Percentiles rank a stretch among this genome's conserved stretches.
phyloP scores from a whole-genome alignment of 2,329 filamentous ascomycete genomes.

The Exophiala sideris region DNA sequence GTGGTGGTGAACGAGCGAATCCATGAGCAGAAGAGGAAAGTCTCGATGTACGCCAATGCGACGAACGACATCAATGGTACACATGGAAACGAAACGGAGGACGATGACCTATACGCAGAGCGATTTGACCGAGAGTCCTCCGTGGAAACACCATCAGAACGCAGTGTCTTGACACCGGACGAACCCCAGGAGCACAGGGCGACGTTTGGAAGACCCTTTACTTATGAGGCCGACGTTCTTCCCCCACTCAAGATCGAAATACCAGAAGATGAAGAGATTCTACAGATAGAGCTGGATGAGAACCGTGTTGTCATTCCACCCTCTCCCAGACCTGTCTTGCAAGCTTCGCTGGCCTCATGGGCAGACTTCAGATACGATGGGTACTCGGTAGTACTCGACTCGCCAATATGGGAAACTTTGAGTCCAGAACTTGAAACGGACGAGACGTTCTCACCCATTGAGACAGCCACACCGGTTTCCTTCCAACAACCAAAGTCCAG shows the following conservation, averaged over 20 bases:
- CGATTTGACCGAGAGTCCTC: slow-evolving; percentile 20
- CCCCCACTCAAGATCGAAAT: slow-evolving; percentile 19
- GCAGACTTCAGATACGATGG: slow-evolving; percentile 25
- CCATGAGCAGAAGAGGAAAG: slow-evolving; percentile 16
- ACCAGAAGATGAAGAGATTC: slow-evolving; percentile 9
- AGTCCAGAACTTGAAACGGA: slow-evolving; percentile 18
- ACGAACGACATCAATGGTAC: slow-evolving; percentile 3
- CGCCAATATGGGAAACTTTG: slow-evolving; percentile 13
- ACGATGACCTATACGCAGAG: slow-evolving; percentile 3
- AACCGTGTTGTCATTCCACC: slow-evolving; percentile 11
- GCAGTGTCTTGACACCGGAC: slow-evolving; percentile 19
- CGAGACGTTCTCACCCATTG: slow-evolving; percentile 23
- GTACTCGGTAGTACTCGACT: slow-evolving; percentile 18
- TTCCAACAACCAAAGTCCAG: slow-evolving; percentile 22
- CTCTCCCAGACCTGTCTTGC: slow-evolving; percentile 16
- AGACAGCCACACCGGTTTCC: slow-evolving; percentile 26
- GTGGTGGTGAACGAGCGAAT: slow-evolving; percentile 9
- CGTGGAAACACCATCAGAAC: slow-evolving; percentile 18
- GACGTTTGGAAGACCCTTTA: slow-evolving; percentile 4
- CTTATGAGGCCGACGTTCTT: not conserved
- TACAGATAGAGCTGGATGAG: slow-evolving; percentile 11
- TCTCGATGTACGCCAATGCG: slow-evolving; percentile 13
- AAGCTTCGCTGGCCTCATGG: slow-evolving; percentile 22
- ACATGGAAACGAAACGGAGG: not conserved
- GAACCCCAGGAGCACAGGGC: slow-evolving; percentile 6